Percentiles rank a stretch among this genome's conserved stretches.
These are phyloP conservation scores for Hypoxylon sp. DNA, from an alignment of 2,329 filamentous ascomycete genomes.

Conservation along the genomic window DNA sequence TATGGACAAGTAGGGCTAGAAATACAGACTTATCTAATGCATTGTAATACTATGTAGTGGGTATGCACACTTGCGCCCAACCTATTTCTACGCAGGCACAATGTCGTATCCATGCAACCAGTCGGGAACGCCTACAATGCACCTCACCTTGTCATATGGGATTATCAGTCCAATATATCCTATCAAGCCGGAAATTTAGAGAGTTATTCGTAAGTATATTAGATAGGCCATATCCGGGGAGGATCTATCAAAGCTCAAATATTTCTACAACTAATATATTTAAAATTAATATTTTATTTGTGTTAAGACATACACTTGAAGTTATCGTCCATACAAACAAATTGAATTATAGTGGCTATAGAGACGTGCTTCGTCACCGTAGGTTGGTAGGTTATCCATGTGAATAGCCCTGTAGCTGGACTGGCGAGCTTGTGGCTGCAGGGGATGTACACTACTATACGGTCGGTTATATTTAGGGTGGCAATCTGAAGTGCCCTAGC, in stretches of 20 bases:
- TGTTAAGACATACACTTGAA: not conserved
- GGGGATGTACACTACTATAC: conserved; percentile 14
- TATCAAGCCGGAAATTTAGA: not conserved
- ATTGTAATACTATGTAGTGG: not conserved
- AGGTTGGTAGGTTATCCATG: not conserved
- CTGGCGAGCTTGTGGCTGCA: conserved; percentile 2
- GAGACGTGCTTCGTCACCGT: not conserved
- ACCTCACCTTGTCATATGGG: not conserved
- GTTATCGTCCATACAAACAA: not conserved
- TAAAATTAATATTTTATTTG: not conserved
- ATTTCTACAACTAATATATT: not conserved
- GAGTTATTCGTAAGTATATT: not conserved
- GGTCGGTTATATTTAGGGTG: conserved; percentile 16
- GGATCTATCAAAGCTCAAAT: not conserved
- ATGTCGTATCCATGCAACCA: conserved; percentile 3
- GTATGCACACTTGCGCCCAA: not conserved
- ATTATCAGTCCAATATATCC: not conserved
- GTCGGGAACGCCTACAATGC: not conserved
- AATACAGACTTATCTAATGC: not conserved
- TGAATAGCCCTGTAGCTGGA: conserved; percentile 3
- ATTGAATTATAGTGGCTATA: not conserved
- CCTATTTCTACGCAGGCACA: not conserved
- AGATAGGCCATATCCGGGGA: not conserved
- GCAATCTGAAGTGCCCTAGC: not conserved
- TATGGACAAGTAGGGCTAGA: conserved; percentile 4